phyloP scores from a whole-genome alignment of 2,329 filamentous ascomycete genomes.

The Teratosphaeria gauchensis region DNA sequence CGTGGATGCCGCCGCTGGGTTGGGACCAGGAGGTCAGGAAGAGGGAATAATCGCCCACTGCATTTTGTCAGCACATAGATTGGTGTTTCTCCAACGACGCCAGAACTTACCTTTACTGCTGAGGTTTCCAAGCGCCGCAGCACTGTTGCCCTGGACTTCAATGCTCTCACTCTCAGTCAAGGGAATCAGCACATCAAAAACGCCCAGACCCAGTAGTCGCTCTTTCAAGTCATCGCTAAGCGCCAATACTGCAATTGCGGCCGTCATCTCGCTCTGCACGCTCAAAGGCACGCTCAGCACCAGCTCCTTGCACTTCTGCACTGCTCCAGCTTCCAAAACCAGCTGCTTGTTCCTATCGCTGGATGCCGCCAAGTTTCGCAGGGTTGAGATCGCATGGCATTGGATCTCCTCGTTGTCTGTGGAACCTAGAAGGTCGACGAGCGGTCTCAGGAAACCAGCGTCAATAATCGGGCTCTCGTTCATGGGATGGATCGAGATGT shows the following conservation, averaged over 20 bases:
- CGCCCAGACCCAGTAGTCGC: constrained; percentile 78
- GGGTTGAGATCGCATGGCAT: constrained; percentile 93
- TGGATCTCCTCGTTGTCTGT: constrained; percentile 99
- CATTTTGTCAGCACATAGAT: constrained; percentile 1
- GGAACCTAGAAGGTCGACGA: constrained; percentile 87
- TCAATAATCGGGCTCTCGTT: constrained; percentile 99
- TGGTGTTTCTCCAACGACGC: neutral
- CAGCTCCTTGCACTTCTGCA: constrained; percentile 96
- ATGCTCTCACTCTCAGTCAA: constrained; percentile 92
- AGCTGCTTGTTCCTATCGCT: constrained; percentile 96
- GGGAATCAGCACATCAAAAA: constrained; percentile 93
- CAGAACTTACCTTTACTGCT: constrained; percentile 76
- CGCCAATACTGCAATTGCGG: constrained; percentile 93
- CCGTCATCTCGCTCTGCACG: constrained; percentile 98
- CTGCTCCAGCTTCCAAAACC: constrained; percentile 91
- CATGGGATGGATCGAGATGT: constrained; percentile 94
- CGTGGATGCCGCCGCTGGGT: constrained; percentile 88
- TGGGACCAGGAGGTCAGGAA: constrained; percentile 92
- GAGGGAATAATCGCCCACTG: constrained; percentile 92
- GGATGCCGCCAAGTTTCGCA: constrained; percentile 90
- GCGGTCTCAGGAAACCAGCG: constrained; percentile 83
- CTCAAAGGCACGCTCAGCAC: constrained; percentile 87
- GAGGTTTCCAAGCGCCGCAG: constrained; percentile 86
- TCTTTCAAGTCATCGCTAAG: constrained; percentile 92
- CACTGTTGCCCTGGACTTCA: constrained; percentile 96